Base-by-base conservation (phyloP, 441 rosid species). In the Kokia cookei region DNA sequence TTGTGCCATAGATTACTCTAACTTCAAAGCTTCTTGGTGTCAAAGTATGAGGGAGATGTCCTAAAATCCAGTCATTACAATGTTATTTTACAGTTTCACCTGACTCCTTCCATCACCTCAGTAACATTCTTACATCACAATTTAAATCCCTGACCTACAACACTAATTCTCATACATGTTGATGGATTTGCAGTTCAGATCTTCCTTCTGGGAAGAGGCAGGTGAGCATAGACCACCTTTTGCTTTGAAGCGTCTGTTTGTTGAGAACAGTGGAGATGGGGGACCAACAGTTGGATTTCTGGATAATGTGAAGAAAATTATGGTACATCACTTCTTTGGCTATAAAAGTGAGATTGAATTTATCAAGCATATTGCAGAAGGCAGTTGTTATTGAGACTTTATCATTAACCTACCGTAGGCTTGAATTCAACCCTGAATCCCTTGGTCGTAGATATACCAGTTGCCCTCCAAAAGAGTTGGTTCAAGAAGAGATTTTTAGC, bases 341-440 rank as follows among this genome's bases (percentile, higher is more conserved):
- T 37, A 35, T 69, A 45, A 69, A 59, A 59, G 62, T 24, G 78
- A 75, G 54, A 61, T 60, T 48, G 73, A 69, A 65, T 27, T 68
- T 11, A 43, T 60, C 10, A 75, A 69, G 47, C 43, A 5, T 69
- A 43, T 13, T 60, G 61, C 69, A 60, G 58, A 69, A 60, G 35
- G 61, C 32, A 48, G 53, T 69, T 51, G 43, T 17, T 59, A 40
- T 75, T n/a, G 60, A 75, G 9, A 40, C 29, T 10, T 29, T 17
- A 24, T 45, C 45, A 29, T 11, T 59, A 12, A 64, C 37, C 5
- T 4, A 32, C 37, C 37, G 6, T 32, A 32, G 42, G 29, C 53
- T 27, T 9, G n/a, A 65, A 27, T 8, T 14, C 35, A 50, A 7
- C 26, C 9, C 55, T 45, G 12, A 24, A 45, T 13, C 0, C 37